Evolutionary conservation across 352 stramenopile genomes (phyloP).

Genomic region (Globisporangium perplexum): DNA sequence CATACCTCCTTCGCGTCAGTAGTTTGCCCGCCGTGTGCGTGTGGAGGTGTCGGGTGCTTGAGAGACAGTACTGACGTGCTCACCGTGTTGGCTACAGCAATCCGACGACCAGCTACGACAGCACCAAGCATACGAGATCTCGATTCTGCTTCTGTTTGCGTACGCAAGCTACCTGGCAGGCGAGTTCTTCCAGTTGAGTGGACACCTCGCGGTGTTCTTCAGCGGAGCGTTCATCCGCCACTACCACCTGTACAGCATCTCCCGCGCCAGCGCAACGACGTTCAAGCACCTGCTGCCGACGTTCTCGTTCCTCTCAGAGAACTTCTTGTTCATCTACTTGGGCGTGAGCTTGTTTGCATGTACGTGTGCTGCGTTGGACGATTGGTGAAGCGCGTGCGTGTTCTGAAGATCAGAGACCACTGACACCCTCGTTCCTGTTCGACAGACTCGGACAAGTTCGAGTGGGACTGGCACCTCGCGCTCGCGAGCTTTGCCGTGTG

Average conservation of each 20-base stretch:
- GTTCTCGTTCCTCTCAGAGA: constrained; percentile 38
- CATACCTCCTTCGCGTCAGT: constrained; percentile 34
- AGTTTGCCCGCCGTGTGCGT: background rate
- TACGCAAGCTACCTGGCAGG: constrained; percentile 38
- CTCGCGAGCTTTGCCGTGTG: constrained; percentile 20
- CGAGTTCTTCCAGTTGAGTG: constrained; percentile 34
- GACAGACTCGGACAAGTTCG: constrained; percentile 21
- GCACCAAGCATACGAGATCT: constrained; percentile 67
- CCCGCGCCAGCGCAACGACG: constrained; percentile 21
- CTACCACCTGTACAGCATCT: constrained; percentile 49
- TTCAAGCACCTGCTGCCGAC: constrained; percentile 39
- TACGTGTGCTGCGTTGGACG: background rate
- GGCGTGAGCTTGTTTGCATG: constrained; percentile 36
- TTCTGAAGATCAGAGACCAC: too few species aligned
- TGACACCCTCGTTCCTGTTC: background rate
- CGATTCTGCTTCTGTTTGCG: constrained; percentile 39
- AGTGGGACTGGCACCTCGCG: constrained; percentile 39
- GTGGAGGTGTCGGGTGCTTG: background rate
- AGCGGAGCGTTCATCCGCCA: constrained; percentile 52
- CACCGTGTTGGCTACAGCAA: constrained; percentile 10
- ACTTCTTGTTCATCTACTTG: constrained; percentile 53
- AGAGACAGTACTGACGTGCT: background rate
- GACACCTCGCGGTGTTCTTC: constrained; percentile 86
- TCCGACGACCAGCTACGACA: constrained; percentile 41
- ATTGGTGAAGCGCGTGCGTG: too few species aligned